Evolutionary conservation across 2,329 filamentous ascomycete species (phyloP).

Genomic region (Davidsoniella neocaledoniae): DNA sequence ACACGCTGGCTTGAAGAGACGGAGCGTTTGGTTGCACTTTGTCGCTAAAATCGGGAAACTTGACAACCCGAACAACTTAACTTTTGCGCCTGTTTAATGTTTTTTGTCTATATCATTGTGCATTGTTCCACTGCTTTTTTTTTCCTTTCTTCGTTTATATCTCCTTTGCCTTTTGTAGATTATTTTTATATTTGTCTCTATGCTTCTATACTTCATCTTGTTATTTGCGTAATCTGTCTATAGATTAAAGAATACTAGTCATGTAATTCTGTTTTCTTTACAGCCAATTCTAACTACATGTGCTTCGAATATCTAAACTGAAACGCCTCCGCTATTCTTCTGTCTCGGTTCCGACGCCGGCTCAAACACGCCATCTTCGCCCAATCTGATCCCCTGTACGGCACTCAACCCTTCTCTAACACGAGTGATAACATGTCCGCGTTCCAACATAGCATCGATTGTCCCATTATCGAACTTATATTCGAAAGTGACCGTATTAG

Average conservation of each 20-base stretch:
- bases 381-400: slow-evolving; percentile 50
- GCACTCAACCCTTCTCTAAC: slow-evolving; percentile 45
- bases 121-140: neutral
- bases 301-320: slow-evolving; percentile 17
- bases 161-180: too few relatives aligned
- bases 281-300: neutral
- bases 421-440: slow-evolving; percentile 59
- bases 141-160: neutral
- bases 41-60: slow-evolving; percentile 13
- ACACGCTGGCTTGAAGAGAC: slow-evolving; percentile 62
- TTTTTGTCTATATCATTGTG: too few relatives aligned
- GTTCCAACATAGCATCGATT: slow-evolving; percentile 41
- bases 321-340: slow-evolving; percentile 49
- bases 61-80: too few relatives aligned
- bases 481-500: slow-evolving; percentile 53
- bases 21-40: slow-evolving; percentile 46
- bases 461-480: slow-evolving; percentile 48
- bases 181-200: too few relatives aligned
- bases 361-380: slow-evolving; percentile 54
- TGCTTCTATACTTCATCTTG: too few relatives aligned
- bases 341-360: slow-evolving; percentile 64
- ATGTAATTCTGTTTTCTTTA: too few relatives aligned
- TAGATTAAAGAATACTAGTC: neutral
- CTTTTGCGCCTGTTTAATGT: too few relatives aligned
- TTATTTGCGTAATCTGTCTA: neutral